Evolutionary conservation across 495 filamentous ascomycete genomes (phyloP).

Genomic region (Trichodelitschia bisporula): DNA sequence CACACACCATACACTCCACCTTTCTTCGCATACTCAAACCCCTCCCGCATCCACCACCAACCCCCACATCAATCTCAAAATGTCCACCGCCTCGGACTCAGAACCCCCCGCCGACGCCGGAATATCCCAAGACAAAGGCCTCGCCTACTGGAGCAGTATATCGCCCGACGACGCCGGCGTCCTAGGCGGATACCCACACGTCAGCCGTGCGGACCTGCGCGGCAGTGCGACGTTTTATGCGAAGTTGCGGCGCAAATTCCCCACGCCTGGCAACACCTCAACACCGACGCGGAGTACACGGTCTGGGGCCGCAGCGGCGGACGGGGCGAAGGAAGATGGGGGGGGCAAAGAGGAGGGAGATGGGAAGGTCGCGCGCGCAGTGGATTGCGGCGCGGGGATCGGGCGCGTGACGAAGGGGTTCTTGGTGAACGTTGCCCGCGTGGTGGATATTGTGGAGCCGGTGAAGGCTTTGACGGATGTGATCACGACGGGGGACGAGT

Average conservation of each 20-base stretch:
- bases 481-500: constrained; percentile 14
- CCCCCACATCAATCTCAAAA: no score
- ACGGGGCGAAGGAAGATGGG: constrained; percentile 3
- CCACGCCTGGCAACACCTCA: constrained; percentile 3
- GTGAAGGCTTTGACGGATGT: constrained; percentile 23
- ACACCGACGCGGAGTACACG: neutral
- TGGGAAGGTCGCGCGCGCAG: constrained; percentile 11
- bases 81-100: no score
- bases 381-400: constrained; percentile 39
- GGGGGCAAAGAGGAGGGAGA: constrained; percentile 8
- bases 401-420: constrained; percentile 35
- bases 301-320: neutral
- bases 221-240: constrained; percentile 52
- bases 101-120: constrained; percentile 20
- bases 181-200: constrained; percentile 58
- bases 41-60: no score
- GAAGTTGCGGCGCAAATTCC: constrained; percentile 32
- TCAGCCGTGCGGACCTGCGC: constrained; percentile 52
- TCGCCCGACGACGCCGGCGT: constrained; percentile 52
- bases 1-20: no score
- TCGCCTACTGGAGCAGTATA: constrained; percentile 53
- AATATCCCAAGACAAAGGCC: constrained; percentile 23
- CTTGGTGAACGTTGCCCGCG: constrained; percentile 23
- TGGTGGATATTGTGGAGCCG: constrained; percentile 37
- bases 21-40: no score